Conservation (phyloP, 306 rosid genomes). For the Corylus americana region DNA sequence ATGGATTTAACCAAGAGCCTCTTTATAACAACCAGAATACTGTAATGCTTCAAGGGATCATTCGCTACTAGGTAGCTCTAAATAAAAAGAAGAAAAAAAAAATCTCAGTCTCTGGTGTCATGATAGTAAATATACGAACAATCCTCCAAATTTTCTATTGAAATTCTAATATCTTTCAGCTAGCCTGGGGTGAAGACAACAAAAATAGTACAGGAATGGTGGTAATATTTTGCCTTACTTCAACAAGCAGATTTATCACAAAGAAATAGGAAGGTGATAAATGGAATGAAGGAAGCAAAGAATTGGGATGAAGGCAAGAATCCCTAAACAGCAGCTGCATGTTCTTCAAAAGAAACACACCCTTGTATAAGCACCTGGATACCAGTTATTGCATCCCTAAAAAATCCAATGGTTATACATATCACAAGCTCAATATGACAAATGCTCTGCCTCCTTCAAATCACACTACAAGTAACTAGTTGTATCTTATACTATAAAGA, state of each 20-base stretch:
- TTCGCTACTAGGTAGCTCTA: conserved; percentile 2
- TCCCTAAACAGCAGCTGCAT: background rate
- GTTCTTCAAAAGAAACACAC: background rate
- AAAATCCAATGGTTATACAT: background rate
- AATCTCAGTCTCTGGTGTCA: background rate
- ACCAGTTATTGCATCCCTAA: background rate
- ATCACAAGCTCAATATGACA: background rate
- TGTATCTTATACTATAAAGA: background rate
- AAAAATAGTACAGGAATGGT: background rate
- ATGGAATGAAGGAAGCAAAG: background rate
- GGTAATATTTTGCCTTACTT: background rate
- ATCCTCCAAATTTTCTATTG: background rate
- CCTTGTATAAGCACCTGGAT: background rate
- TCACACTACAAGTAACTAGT: background rate
- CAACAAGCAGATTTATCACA: background rate
- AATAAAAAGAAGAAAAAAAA: background rate
- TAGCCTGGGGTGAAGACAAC: background rate
- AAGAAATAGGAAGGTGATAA: background rate
- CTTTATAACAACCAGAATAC: background rate
- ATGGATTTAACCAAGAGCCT: background rate
- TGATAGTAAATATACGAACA: background rate
- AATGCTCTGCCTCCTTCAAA: background rate
- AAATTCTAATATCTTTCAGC: background rate
- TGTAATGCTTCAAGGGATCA: background rate
- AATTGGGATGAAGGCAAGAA: background rate